phyloP scores from a whole-genome alignment of 2,329 filamentous ascomycete genomes.

The Pseudogymnoascus sp. region DNA sequence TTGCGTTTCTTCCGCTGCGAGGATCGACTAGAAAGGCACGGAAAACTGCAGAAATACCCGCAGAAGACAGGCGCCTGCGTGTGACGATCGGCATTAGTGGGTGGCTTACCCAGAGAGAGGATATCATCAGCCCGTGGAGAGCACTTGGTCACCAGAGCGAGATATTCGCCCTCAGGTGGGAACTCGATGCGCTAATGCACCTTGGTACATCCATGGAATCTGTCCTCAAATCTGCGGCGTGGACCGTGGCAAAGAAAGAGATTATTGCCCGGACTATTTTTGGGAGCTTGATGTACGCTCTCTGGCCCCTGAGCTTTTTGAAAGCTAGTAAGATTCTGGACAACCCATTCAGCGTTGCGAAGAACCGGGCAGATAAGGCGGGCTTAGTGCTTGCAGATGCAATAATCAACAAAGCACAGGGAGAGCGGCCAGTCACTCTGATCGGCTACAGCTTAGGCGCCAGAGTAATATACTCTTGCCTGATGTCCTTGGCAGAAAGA shows the following conservation, averaged over 20 bases:
- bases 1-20: conserved; percentile 72
- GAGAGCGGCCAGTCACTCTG: conserved; percentile 71
- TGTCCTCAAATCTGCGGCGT: conserved; percentile 73
- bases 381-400: conserved; percentile 74
- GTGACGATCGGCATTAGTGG: conserved; percentile 79
- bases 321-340: conserved; percentile 63
- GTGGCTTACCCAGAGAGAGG: conserved; percentile 65
- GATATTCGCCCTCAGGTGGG: conserved; percentile 77
- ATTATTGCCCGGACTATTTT: conserved; percentile 57
- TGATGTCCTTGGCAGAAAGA: conserved; percentile 67
- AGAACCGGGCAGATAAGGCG: conserved; percentile 70
- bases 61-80: conserved; percentile 60
- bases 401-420: conserved; percentile 71
- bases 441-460: conserved; percentile 78
- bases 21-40: conserved; percentile 36
- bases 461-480: conserved; percentile 72
- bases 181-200: conserved; percentile 67
- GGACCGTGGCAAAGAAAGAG: conserved; percentile 61
- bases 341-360: conserved; percentile 74
- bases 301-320: conserved; percentile 62
- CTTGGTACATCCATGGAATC: conserved; percentile 71
- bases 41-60: conserved; percentile 36
- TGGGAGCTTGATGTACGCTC: conserved; percentile 56
- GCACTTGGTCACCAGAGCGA: conserved; percentile 66
- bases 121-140: conserved; percentile 71